Evolutionary conservation across 495 filamentous ascomycete genomes (phyloP).

Genomic region (Glonium stellatum): DNA sequence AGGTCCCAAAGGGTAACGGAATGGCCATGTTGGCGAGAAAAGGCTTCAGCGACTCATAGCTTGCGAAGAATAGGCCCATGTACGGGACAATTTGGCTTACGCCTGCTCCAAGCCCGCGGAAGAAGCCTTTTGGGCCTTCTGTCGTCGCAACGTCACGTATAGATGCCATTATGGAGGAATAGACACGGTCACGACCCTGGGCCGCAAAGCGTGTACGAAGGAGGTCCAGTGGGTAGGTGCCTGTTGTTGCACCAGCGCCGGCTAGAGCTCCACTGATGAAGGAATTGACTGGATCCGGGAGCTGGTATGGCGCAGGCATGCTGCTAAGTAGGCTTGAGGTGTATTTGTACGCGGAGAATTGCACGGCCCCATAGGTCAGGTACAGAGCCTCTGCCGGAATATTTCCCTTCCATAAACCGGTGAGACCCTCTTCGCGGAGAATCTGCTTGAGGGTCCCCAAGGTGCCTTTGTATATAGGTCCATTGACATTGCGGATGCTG

Average conservation of each 20-base stretch:
- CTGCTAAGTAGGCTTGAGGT: slow-evolving; percentile 47
- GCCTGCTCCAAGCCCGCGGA: slow-evolving; percentile 72
- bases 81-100: slow-evolving; percentile 85
- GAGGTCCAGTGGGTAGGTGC: slow-evolving; percentile 89
- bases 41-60: slow-evolving; percentile 66
- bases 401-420: slow-evolving; percentile 95
- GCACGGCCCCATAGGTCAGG: slow-evolving; percentile 75
- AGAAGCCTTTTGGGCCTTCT: slow-evolving; percentile 76
- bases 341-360: slow-evolving; percentile 85
- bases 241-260: slow-evolving; percentile 70
- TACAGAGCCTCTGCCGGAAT: slow-evolving; percentile 92
- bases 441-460: slow-evolving; percentile 70
- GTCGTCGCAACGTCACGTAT: slow-evolving; percentile 62
- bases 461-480: slow-evolving; percentile 73
- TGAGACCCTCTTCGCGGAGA: slow-evolving; percentile 68
- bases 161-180: slow-evolving; percentile 58
- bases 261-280: slow-evolving; percentile 78
- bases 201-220: slow-evolving; percentile 93
- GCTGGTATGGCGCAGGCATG: slow-evolving; percentile 43
- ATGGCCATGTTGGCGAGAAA: slow-evolving; percentile 38
- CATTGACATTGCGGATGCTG: slow-evolving; percentile 45
- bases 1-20: slow-evolving; percentile 52
- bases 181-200: slow-evolving; percentile 78
- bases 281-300: slow-evolving; percentile 54
- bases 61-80: slow-evolving; percentile 92